Evolutionary conservation across 306 rosid species (phyloP), one percentile per base, ranked within the genome.

Genomic region (Phaseolus lunatus): DNA sequence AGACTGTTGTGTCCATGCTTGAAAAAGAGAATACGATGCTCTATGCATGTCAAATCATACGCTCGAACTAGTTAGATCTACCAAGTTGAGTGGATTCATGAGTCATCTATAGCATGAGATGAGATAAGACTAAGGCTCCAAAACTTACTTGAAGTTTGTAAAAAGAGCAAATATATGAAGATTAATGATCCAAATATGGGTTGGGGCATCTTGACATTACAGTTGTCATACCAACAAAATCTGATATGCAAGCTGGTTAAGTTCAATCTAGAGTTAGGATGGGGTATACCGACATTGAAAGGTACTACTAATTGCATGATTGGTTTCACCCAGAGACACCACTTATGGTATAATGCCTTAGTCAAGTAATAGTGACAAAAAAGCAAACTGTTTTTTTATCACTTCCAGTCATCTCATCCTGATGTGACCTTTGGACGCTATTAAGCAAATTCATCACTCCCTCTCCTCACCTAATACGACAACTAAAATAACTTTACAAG

Each of bases 171-270:
- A 59, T 31, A 33, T 44, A 9, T 29, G 70, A 18, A 82, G 61
- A 70, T 52, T 70, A 0, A 31, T 23, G 27, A 78, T 56, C 80
- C 67, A 78, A 58, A 67, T 27, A 67, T 67, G 75, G 74, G 73
- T 35, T 74, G 31, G 6, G 47, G 54, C 35, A 73, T 73, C 77
- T 65, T 56, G 5, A 67, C 5, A 67, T 43, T 59, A 81, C 83
- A 77, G 83, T 77, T 77, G 83, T 72, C 87, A 72, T 47, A 5
- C 65, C 76, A 63, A 75, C 80, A 61, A 77, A 84, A 72, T 77
- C 65, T 18, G 83, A 59, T 66, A 72, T 59, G 72, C 70, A 33
- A 56, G 79, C 64, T 41, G 78, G 64, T 65, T 77, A 65, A 69
- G 62, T 67, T 62, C 22, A 39, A 58, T 31, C 26, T 27, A 53